Percentiles rank a stretch among this genome's conserved stretches.
These are phyloP conservation scores for Talaromyces wortmannii DNA, from an alignment of 495 filamentous ascomycete species.

Conservation along the genomic window DNA sequence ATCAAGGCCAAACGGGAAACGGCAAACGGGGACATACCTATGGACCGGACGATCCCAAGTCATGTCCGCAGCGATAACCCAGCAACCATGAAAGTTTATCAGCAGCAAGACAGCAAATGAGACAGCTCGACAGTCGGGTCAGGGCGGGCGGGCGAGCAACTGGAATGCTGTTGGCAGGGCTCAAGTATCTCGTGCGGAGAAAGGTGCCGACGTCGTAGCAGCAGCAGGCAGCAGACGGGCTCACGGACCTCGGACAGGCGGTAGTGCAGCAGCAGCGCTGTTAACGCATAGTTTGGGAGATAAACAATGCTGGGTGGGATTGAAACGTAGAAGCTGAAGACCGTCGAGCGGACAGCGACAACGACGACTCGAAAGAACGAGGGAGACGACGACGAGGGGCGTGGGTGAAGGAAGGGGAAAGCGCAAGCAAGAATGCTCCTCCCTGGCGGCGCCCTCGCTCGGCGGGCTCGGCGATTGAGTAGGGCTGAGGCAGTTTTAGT, in stretches of 20 bases:
- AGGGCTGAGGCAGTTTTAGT: background rate
- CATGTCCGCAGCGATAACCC: slow-evolving; percentile 50
- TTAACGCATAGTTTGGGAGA: background rate
- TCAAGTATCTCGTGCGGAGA: slow-evolving; percentile 3
- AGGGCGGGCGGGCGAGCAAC: slow-evolving; percentile 9
- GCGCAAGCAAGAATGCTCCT: slow-evolving; percentile 2
- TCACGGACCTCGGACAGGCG: background rate
- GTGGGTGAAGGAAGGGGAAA: background rate
- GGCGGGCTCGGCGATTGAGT: too few relatives aligned
- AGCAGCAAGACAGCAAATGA: slow-evolving; percentile 17
- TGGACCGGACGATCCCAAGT: slow-evolving; percentile 68
- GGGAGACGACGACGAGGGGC: background rate
- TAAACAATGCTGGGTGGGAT: background rate
- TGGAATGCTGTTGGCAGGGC: slow-evolving; percentile 18
- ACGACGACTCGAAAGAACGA: background rate
- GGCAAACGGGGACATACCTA: slow-evolving; percentile 46
- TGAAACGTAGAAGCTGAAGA: background rate
- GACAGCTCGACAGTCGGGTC: slow-evolving; percentile 16
- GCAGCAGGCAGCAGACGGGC: slow-evolving; percentile 1
- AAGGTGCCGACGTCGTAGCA: background rate
- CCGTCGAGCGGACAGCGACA: background rate
- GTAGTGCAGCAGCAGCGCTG: background rate
- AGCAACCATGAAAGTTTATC: slow-evolving; percentile 32
- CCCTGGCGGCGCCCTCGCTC: background rate
- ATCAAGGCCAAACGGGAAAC: background rate